These are phyloP conservation scores for Penicillium sp. DNA, from an alignment of 2,329 filamentous ascomycete species.

Conservation along the genomic window DNA sequence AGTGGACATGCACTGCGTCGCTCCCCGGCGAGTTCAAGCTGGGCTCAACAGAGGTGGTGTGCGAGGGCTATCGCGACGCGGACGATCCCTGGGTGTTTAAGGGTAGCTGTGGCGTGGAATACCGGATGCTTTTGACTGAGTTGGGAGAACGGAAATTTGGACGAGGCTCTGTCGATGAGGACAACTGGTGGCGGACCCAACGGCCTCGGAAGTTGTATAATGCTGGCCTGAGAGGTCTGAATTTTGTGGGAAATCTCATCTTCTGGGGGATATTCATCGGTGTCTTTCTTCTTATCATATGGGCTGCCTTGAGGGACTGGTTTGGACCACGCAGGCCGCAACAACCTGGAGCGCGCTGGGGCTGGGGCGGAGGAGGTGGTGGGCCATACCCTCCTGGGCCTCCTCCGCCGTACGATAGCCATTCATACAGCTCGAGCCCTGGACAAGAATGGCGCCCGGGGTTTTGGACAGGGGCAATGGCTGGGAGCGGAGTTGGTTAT, in stretches of 20 bases:
- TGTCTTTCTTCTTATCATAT: constrained; percentile 35
- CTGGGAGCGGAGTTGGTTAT: constrained; percentile 51
- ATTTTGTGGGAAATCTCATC: constrained; percentile 31
- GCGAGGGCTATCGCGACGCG: constrained; percentile 79
- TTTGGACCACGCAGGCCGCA: constrained; percentile 31
- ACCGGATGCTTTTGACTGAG: constrained; percentile 77
- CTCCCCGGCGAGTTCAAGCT: constrained; percentile 71
- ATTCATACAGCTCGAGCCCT: constrained; percentile 6
- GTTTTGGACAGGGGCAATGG: constrained; percentile 52
- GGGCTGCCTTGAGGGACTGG: constrained; percentile 30
- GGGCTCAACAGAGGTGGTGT: constrained; percentile 85
- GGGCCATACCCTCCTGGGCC: constrained; percentile 29
- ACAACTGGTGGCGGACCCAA: constrained; percentile 5
- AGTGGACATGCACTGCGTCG: constrained; percentile 84
- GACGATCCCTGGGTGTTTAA: constrained; percentile 87
- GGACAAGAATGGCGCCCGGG: constrained; percentile 49
- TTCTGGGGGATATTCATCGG: constrained; percentile 41
- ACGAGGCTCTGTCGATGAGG: constrained; percentile 5
- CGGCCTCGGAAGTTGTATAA: neutral
- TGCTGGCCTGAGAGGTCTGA: constrained; percentile 7
- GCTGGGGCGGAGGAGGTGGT: constrained; percentile 37
- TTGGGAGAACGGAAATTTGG: constrained; percentile 75
- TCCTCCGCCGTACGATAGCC: constrained; percentile 13
- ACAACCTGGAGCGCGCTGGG: constrained; percentile 41
- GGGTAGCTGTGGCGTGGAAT: constrained; percentile 92